Evolutionary conservation across 352 stramenopile species (phyloP).

Genomic region (Blastocystis sp.): DNA sequence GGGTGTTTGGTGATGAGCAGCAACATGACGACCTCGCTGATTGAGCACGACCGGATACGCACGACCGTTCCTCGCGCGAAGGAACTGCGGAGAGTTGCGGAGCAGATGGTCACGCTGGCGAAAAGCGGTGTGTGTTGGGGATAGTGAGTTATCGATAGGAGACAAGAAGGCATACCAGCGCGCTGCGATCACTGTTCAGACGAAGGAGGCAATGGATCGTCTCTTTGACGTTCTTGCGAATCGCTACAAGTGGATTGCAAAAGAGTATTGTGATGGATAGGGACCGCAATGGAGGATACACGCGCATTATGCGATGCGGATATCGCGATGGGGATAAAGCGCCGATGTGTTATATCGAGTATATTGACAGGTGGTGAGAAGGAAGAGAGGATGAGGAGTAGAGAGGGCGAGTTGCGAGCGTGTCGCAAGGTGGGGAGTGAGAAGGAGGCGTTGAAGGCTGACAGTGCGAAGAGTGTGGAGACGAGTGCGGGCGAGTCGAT

Average conservation of each 20-base stretch:
- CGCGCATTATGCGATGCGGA: conserved; percentile 81
- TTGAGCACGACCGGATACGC: conserved; percentile 85
- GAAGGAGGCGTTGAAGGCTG: conserved; percentile 11
- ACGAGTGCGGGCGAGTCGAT: not conserved
- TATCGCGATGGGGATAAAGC: conserved; percentile 82
- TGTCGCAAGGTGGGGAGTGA: conserved; percentile 60
- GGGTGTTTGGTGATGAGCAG: conserved; percentile 82
- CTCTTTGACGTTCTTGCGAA: conserved; percentile 80
- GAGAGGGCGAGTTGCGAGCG: conserved; percentile 24
- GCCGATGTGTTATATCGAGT: conserved; percentile 85
- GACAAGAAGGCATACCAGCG: conserved; percentile 76
- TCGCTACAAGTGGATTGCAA: conserved; percentile 77
- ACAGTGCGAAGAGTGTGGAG: conserved; percentile 17
- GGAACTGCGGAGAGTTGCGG: conserved; percentile 81
- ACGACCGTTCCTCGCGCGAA: conserved; percentile 86
- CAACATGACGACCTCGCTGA: conserved; percentile 83
- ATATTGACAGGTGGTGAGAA: conserved; percentile 78
- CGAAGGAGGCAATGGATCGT: conserved; percentile 79
- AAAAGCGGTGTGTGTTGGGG: conserved; percentile 75
- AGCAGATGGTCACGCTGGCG: conserved; percentile 82
- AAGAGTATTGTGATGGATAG: conserved; percentile 36
- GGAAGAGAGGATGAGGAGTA: not conserved
- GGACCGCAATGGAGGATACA: conserved; percentile 81
- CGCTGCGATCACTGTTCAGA: conserved; percentile 78
- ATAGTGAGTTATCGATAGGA: conserved; percentile 38